Percentiles rank a stretch among this genome's conserved stretches.
phyloP scores from a whole-genome alignment of 1,284 basidiomycete species.

The Puccinia coronata region DNA sequence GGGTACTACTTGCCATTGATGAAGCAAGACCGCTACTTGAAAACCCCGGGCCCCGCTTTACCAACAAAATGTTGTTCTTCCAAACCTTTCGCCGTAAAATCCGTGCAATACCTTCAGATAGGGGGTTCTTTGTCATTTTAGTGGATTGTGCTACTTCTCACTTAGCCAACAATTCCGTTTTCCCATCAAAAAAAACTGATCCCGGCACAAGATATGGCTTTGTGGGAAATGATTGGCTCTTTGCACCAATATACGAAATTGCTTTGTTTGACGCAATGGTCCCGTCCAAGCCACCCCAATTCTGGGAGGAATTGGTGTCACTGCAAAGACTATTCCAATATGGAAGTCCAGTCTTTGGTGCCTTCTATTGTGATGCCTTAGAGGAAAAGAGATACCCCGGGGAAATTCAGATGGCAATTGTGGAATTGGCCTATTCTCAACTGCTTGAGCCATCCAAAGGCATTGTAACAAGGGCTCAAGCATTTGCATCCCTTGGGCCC shows the following conservation, averaged over 20 bases:
- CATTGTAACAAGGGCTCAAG: neutral
- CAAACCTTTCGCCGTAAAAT: neutral
- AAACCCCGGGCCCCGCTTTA: neutral
- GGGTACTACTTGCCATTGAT: slow-evolving; percentile 5
- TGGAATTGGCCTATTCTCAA: neutral
- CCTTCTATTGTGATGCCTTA: neutral
- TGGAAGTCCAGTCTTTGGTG: neutral
- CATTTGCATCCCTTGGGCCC: neutral
- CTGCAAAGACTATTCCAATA: slow-evolving; percentile 9
- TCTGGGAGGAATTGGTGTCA: neutral
- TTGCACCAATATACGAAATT: slow-evolving; percentile 10
- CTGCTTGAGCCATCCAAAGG: neutral
- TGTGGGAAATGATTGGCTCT: neutral
- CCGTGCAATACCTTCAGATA: neutral
- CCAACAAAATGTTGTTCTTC: neutral
- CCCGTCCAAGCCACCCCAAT: neutral
- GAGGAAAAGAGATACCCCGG: neutral
- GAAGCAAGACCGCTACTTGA: neutral
- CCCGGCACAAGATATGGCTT: neutral
- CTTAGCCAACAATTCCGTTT: neutral
- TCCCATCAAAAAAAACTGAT: too few species aligned
- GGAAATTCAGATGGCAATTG: neutral
- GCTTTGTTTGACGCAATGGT: slow-evolving; percentile 18
- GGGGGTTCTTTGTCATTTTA: slow-evolving; percentile 4
- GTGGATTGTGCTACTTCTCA: neutral